Conservation (phyloP, 352 stramenopile genomes). For the Phytophthora podocarpi region DNA sequence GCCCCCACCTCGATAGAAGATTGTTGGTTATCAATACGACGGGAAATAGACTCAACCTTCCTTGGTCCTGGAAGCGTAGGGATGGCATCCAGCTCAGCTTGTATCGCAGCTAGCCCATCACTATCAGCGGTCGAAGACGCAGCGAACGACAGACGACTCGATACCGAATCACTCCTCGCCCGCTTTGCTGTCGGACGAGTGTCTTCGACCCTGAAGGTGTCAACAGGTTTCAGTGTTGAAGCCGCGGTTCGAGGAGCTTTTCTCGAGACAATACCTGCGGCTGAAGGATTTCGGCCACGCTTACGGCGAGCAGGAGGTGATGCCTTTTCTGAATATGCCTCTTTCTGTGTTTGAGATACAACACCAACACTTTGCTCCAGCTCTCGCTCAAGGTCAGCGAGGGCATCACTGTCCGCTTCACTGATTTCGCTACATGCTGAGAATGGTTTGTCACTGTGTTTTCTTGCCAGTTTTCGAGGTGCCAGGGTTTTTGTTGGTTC, state of each 20-base stretch:
- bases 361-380: conserved; percentile 31
- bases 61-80: conserved; percentile 3
- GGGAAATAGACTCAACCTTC: neutral
- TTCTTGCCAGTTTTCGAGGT: neutral
- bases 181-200: conserved; percentile 2
- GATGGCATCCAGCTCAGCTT: conserved; percentile 38
- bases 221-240: conserved; percentile 2
- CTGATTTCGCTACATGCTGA: conserved; percentile 9
- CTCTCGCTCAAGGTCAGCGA: conserved; percentile 60
- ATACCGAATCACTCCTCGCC: conserved; percentile 8
- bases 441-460: neutral
- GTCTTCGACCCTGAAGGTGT: neutral
- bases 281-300: neutral
- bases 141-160: conserved; percentile 16
- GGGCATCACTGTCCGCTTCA: conserved; percentile 36
- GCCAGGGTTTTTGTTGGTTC: neutral
- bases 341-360: conserved; percentile 5
- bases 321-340: neutral
- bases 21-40: neutral
- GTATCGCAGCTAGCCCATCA: conserved; percentile 34
- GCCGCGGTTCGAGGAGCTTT: neutral
- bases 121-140: conserved; percentile 30
- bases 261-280: conserved; percentile 7
- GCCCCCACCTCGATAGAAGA: neutral
- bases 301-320: conserved; percentile 7